These are phyloP conservation scores for Suillus decipiens DNA, from an alignment of 768 basidiomycete genomes.

Conservation along the genomic window DNA sequence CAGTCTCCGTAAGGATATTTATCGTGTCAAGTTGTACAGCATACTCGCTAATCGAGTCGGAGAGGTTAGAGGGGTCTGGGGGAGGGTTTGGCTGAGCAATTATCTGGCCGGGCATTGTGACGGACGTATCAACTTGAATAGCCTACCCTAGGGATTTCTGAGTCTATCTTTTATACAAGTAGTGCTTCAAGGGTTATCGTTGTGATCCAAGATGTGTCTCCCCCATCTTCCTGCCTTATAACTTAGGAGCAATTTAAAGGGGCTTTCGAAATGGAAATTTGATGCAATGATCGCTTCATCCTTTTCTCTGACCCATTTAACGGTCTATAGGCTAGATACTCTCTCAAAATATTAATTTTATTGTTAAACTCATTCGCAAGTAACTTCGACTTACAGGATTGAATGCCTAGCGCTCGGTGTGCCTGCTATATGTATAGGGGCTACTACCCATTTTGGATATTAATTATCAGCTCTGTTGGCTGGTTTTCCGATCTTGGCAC, in stretches of 20 bases:
- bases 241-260: background rate
- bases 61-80: conserved; percentile 66
- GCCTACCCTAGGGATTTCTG: too few species aligned
- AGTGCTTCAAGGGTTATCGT: background rate
- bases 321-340: background rate
- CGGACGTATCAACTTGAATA: background rate
- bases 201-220: background rate
- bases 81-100: conserved; percentile 67
- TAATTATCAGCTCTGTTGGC: background rate
- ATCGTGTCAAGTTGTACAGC: conserved; percentile 49
- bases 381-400: background rate
- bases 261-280: background rate
- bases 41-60: conserved; percentile 54
- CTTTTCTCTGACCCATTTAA: background rate
- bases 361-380: background rate
- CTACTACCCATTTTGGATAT: background rate
- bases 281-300: background rate
- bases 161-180: background rate
- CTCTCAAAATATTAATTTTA: background rate
- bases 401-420: background rate
- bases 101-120: conserved; percentile 57
- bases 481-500: too few species aligned
- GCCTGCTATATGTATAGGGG: background rate
- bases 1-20: conserved; percentile 47
- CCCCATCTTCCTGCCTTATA: background rate